A percentile compares a stretch with the other conserved stretches of the same genome.
Evolutionary conservation across 306 rosid species (phyloP).

Genomic region (Corylus heterophylla): DNA sequence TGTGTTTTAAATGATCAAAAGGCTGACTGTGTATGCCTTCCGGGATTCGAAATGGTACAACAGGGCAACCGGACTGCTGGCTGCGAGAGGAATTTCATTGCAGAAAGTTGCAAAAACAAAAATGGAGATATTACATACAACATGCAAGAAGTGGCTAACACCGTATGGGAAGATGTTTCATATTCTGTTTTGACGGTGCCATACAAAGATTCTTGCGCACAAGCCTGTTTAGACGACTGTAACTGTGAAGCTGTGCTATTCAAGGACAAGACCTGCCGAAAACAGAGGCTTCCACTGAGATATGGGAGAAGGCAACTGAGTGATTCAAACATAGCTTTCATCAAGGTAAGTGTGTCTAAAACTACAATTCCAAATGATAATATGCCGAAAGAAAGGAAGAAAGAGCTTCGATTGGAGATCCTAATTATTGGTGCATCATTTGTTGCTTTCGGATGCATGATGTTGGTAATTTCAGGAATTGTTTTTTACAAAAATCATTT

Average conservation of each 20-base stretch:
- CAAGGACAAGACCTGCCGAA: not conserved
- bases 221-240: conserved; percentile 14
- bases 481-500: not conserved
- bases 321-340: conserved; percentile 1
- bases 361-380: not conserved
- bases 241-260: not conserved
- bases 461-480: not conserved
- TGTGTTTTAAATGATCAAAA: not conserved
- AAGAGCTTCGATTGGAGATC: not conserved
- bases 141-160: not conserved
- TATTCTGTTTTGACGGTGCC: not conserved
- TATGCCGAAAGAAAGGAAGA: not conserved
- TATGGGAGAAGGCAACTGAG: not conserved
- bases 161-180: not conserved
- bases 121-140: not conserved
- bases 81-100: not conserved
- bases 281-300: conserved; percentile 29
- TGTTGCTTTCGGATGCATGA: not conserved
- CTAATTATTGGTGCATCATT: conserved; percentile 5
- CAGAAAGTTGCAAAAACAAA: not conserved
- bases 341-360: conserved; percentile 17
- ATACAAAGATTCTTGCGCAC: conserved; percentile 8
- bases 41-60: not conserved
- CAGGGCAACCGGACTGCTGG: not conserved
- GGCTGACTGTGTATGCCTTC: not conserved